These are phyloP conservation scores for Tuber microsphaerosporum DNA, from an alignment of 495 filamentous ascomycete genomes.

Conservation along the genomic window DNA sequence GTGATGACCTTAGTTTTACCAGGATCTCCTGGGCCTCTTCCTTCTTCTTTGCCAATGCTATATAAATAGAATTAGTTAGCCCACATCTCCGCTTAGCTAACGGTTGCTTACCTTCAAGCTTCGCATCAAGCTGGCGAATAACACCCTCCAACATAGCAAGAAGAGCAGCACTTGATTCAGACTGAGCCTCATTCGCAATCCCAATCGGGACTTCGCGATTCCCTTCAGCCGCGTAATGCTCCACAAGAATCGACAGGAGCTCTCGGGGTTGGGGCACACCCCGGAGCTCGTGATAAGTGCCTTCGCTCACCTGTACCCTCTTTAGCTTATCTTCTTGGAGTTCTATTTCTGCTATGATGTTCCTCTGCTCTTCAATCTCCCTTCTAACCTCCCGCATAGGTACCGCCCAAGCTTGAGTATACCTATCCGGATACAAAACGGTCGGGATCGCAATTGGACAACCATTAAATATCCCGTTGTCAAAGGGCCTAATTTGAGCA, in stretches of 20 bases:
- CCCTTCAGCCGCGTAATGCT: not conserved
- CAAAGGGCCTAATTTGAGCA: conserved; percentile 51
- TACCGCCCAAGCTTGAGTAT: conserved; percentile 55
- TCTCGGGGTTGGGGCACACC: not conserved
- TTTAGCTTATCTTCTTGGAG: conserved; percentile 34
- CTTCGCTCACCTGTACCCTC: conserved; percentile 25
- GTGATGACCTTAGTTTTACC: conserved; percentile 26
- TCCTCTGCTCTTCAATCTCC: conserved; percentile 43
- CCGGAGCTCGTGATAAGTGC: not conserved
- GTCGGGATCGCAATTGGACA: conserved; percentile 57
- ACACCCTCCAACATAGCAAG: conserved; percentile 28
- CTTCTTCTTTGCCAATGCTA: conserved; percentile 12
- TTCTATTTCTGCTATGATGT: conserved; percentile 32
- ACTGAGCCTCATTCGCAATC: not conserved
- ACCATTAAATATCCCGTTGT: conserved; percentile 47
- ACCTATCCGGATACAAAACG: conserved; percentile 71
- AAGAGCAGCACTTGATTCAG: not conserved
- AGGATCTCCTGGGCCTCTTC: conserved; percentile 31
- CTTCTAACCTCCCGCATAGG: conserved; percentile 50
- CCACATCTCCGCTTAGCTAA: not conserved
- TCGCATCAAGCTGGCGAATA: conserved; percentile 35
- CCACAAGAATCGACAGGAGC: not conserved
- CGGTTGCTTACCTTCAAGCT: conserved; percentile 26
- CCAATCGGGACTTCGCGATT: not conserved
- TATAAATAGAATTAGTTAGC: not conserved